phyloP scores from a whole-genome alignment of 1,284 basidiomycete genomes.

The Irpex sp. region DNA sequence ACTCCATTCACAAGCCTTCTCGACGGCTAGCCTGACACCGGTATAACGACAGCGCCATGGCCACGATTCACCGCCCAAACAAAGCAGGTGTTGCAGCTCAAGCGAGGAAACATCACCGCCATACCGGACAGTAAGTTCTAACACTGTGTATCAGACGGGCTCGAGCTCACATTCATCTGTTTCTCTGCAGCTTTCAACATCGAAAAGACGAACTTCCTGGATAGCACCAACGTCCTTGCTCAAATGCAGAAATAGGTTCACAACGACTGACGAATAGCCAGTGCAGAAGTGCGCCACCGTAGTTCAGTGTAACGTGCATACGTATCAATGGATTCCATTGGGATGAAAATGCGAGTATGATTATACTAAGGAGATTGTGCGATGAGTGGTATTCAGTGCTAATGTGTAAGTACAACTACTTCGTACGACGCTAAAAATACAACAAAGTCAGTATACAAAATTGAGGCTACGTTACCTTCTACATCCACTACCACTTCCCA shows the following conservation, averaged over 20 bases:
- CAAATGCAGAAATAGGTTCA: constrained; percentile 42
- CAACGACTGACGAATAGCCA: neutral
- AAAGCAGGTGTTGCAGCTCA: constrained; percentile 41
- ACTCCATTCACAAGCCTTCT: neutral
- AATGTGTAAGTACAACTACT: too few relatives aligned
- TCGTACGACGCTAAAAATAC: too few relatives aligned
- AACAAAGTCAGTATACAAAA: too few relatives aligned
- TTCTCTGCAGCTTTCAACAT: constrained; percentile 36
- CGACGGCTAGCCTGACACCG: neutral
- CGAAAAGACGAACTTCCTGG: constrained; percentile 40
- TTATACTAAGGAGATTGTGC: too few relatives aligned
- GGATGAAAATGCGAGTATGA: too few relatives aligned
- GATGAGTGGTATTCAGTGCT: too few relatives aligned
- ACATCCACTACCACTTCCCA: neutral
- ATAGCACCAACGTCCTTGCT: constrained; percentile 35
- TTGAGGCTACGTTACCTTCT: too few relatives aligned
- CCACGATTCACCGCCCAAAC: constrained; percentile 33
- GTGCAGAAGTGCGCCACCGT: too few relatives aligned
- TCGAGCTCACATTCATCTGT: neutral
- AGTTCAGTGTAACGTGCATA: too few relatives aligned
- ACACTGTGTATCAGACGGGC: neutral
- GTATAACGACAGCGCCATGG: constrained; percentile 36
- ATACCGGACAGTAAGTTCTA: constrained; percentile 45
- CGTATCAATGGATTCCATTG: too few relatives aligned
- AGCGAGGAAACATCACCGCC: constrained; percentile 44